Evolutionary conservation across 345 rosid species (phyloP), one percentile per base, ranked within the genome.

Genomic region (Fremontodendron californicum): DNA sequence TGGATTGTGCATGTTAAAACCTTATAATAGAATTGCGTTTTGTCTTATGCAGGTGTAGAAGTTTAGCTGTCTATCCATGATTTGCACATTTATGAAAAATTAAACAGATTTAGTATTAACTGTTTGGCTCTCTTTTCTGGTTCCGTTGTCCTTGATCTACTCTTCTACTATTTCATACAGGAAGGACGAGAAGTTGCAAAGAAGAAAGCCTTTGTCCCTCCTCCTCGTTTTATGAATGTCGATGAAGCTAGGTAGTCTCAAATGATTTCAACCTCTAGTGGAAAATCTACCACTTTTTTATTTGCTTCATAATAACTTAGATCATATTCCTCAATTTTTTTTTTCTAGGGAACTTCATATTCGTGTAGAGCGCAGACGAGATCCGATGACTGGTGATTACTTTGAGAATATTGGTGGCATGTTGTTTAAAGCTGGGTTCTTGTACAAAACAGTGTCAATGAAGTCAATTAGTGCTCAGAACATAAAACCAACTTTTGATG

Each of bases 161-260:
- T 5, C 31, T 42, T 67, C 52, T 67, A 43, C 72, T 6, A 67
- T 63, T 52, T 75, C 64, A 48, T 64, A 57, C 89, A 96, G 98
- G 99, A 93, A 61, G 94, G 97, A 61, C 88, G 93, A 81, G 98
- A 90, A 80, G 93, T 88, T 76, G 81, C 82, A 9, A 93, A 93
- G 86, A 95, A 92, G 91, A 96, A 93, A 85, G 92, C 93, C n/a
- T 91, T 93, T 89, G 91, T 92, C 58, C 99, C 99, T 74, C 97
- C 98, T 81, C 97, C 98, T 18, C 97, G 98, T 71, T 91, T 96
- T 78, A 86, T 96, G 94, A 96, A 93, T 78, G 85, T 92, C 63
- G 98, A 93, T 79, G 98, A 96, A 85, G 99, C 97, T 46, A 92
- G 98, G 99, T 96, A 86, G 33, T 52, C 62, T 74, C 15, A 25